A percentile compares a stretch with the other conserved stretches of the same genome.
phyloP scores from a whole-genome alignment of 1,139 yeast genomes.

The Nakaseomyces glabratus region DNA sequence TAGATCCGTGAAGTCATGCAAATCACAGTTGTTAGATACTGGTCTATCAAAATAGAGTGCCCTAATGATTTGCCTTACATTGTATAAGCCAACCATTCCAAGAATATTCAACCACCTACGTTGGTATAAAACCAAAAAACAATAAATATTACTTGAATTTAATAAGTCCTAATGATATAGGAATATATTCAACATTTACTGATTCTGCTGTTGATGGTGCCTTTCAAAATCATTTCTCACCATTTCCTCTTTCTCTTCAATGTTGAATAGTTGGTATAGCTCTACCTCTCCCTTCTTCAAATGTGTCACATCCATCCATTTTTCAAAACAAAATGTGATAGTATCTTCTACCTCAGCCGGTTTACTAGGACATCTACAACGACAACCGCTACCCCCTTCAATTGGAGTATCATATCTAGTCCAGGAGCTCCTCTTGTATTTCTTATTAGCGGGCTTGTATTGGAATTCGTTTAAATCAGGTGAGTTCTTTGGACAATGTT shows the following conservation, averaged over 20 bases:
- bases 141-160: too few species aligned
- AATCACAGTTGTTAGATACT: too few species aligned
- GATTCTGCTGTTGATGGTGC: too few species aligned
- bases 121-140: too few species aligned
- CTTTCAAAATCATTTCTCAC: conserved; percentile 4
- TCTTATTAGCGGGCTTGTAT: conserved; percentile 33
- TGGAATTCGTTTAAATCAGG: conserved; percentile 35
- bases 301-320: conserved; percentile 32
- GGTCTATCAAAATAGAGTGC: too few species aligned
- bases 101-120: too few species aligned
- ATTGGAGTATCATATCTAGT: conserved; percentile 4
- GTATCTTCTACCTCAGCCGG: conserved; percentile 37
- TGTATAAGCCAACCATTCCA: too few species aligned
- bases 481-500: conserved; percentile 71
- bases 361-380: conserved; percentile 8
- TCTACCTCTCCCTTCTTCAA: conserved; percentile 15
- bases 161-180: too few species aligned
- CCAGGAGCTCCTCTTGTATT: conserved; percentile 8
- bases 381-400: conserved; percentile 6
- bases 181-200: too few species aligned
- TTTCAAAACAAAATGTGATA: conserved; percentile 32
- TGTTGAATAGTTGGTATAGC: not conserved
- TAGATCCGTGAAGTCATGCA: too few species aligned
- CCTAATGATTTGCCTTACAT: too few species aligned
- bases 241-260: conserved; percentile 1